phyloP scores from a whole-genome alignment of 371 early-diverging fungal genomes.

The Umbelopsis sp. region DNA sequence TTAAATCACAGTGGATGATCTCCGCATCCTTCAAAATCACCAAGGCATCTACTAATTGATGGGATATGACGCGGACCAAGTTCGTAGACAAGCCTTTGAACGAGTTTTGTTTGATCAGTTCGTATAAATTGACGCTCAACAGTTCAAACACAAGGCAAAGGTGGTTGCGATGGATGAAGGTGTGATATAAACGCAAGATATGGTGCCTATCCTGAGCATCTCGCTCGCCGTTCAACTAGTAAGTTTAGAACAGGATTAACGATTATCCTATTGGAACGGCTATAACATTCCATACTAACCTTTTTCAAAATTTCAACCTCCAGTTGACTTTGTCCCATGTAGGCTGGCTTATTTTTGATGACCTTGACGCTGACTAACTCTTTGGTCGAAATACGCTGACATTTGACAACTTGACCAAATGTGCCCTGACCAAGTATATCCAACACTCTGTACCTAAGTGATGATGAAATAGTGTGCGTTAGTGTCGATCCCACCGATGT shows the following conservation, averaged over 20 bases:
- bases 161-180: constrained; percentile 88
- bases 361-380: constrained; percentile 89
- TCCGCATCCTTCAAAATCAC: constrained; percentile 80
- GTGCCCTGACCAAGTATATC: constrained; percentile 92
- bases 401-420: constrained; percentile 94
- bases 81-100: constrained; percentile 88
- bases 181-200: constrained; percentile 81
- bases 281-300: constrained; percentile 31
- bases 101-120: constrained; percentile 90
- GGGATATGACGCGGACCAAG: constrained; percentile 80
- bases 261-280: background rate
- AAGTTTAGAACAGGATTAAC: background rate
- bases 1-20: constrained; percentile 98
- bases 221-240: constrained; percentile 72
- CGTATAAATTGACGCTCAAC: constrained; percentile 92
- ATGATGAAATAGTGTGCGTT: background rate
- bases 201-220: constrained; percentile 82
- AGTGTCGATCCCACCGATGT: too few species aligned
- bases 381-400: constrained; percentile 78
- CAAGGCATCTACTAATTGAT: constrained; percentile 90
- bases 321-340: constrained; percentile 88
- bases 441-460: constrained; percentile 67
- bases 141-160: constrained; percentile 92
- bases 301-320: constrained; percentile 87
- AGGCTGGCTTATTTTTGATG: constrained; percentile 91